Evolutionary conservation across 768 basidiomycete species (phyloP).

Genomic region (Termitomyces sp.): DNA sequence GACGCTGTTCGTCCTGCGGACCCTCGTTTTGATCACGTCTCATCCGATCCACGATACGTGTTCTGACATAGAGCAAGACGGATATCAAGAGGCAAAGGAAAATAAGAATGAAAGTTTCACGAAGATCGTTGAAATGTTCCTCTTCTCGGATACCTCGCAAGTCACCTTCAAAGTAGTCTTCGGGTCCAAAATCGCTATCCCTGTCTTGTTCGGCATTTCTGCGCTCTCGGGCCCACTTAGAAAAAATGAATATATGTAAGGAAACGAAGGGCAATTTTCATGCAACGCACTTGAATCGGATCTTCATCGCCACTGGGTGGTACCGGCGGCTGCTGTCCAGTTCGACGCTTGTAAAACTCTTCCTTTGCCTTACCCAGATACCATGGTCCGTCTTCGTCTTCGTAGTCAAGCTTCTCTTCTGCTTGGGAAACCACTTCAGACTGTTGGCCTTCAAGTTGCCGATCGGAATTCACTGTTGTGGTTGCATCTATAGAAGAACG

Average conservation of each 20-base stretch:
- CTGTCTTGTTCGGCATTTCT: conserved; percentile 66
- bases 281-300: conserved; percentile 56
- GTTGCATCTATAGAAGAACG: conserved; percentile 5
- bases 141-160: conserved; percentile 56
- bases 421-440: conserved; percentile 19
- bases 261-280: neutral
- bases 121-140: conserved; percentile 63
- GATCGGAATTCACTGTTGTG: conserved; percentile 21
- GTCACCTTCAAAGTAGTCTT: conserved; percentile 76
- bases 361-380: conserved; percentile 80
- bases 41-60: conserved; percentile 68
- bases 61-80: conserved; percentile 71
- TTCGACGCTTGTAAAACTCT: conserved; percentile 59
- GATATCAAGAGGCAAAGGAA: conserved; percentile 69
- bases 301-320: conserved; percentile 55
- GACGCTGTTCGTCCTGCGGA: conserved; percentile 34
- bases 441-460: conserved; percentile 33
- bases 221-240: conserved; percentile 75
- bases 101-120: conserved; percentile 76
- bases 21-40: conserved; percentile 53
- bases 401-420: conserved; percentile 30
- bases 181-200: conserved; percentile 71
- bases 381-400: conserved; percentile 68
- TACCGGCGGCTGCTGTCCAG: conserved; percentile 27
- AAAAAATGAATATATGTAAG: neutral